Base-by-base conservation (phyloP, 148 eudicot genomes). In the Rhododendron kiyosumense region DNA sequence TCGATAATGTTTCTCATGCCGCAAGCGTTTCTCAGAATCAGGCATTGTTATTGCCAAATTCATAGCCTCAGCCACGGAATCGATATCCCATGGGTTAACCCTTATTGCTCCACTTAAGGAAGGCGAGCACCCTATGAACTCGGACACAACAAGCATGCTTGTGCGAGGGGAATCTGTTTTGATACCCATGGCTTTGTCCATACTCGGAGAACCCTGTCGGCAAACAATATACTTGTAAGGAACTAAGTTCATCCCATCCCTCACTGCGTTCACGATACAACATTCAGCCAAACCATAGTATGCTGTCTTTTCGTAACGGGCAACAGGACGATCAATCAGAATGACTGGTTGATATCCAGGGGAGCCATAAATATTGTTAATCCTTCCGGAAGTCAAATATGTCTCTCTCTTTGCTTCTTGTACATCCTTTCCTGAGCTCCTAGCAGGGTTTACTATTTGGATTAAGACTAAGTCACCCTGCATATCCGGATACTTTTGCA, bases 41-140 rank as follows among this genome's bases (percentile, higher is more conserved):
- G 92, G 65, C 92, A 94, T 91, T 22, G 92, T 88, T 52, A 94
- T 92, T 81, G 95, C 97, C 78, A 74, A 54, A 88, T 88, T 88
- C 87, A 94, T 79, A 26, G 95, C 97, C 83, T 93, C 95, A 1
- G 94, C 91, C 26, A 92, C 94, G 41, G 93, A 90, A 85, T 94
- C 95, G 52, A 94, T 88, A 80, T 94, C 93, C 97, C 95, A 94
- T 14, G 97, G 97, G 86, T 94, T 94, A n/a, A 94, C 90, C 79
- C 97, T 89, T 51, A 94, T 93, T 75, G 97, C 94, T 45, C 97
- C 97, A 87, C 95, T 93, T 36, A 94, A 88, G 57, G 97, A 94
- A 28, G 96, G 95, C 20, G 97, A 94, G 61, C 97, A 94, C 6
- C 96, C 96, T 2, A 92, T 75, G 82, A 94, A 94, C 86, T 94